Percentiles rank a stretch among this genome's conserved stretches.
phyloP scores from a whole-genome alignment of 2,329 filamentous ascomycete genomes.

The Ilyonectria destructans region DNA sequence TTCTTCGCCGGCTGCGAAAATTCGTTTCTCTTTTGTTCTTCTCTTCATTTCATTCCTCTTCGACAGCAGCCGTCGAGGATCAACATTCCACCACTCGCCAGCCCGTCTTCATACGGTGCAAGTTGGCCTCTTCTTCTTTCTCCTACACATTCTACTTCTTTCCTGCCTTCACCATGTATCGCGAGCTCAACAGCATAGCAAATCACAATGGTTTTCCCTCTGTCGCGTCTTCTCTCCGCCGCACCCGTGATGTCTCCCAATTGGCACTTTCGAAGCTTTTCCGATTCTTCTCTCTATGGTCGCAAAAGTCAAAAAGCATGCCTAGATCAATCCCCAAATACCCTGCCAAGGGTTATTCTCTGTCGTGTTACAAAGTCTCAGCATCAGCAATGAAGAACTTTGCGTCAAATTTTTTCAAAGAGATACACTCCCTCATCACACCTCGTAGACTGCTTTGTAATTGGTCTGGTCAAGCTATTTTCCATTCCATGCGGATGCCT shows the following conservation, averaged over 20 bases:
- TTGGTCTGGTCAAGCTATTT: constrained; percentile 1
- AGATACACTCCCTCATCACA: constrained; percentile 73
- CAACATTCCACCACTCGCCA: constrained; percentile 9
- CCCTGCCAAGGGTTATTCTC: constrained; percentile 92
- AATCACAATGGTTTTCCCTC: constrained; percentile 27
- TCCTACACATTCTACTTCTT: not conserved
- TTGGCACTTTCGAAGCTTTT: constrained; percentile 96
- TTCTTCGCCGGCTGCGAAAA: constrained; percentile 13
- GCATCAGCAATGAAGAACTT: constrained; percentile 82
- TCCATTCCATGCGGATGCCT: constrained; percentile 34
- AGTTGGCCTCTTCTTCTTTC: not conserved
- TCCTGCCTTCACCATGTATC: not conserved
- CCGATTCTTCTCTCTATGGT: constrained; percentile 77
- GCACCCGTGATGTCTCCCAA: constrained; percentile 35
- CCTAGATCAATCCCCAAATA: constrained; percentile 84
- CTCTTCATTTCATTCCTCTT: constrained; percentile 29
- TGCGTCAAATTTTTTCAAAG: constrained; percentile 85
- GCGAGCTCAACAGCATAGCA: constrained; percentile 33
- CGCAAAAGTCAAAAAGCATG: constrained; percentile 89
- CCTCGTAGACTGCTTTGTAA: constrained; percentile 28
- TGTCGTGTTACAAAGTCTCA: constrained; percentile 93
- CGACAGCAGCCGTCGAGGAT: not conserved
- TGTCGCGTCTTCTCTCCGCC: not conserved
- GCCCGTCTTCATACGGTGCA: not conserved
- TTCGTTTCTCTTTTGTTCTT: constrained; percentile 35